These are phyloP conservation scores for Yamadazyma friedrichii DNA, from an alignment of 1,139 yeast genomes.

Conservation along the genomic window DNA sequence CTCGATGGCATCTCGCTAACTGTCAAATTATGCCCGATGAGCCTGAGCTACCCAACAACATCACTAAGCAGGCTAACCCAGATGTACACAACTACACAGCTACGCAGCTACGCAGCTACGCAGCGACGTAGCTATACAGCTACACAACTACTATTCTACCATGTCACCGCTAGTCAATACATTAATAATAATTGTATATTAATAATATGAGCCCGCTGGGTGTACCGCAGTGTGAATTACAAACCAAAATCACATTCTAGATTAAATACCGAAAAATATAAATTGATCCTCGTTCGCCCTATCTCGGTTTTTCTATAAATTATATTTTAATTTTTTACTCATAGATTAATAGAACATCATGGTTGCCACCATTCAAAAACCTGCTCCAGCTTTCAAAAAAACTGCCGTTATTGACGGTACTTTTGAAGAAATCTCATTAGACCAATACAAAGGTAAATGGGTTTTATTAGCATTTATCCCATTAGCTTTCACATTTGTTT, in stretches of 20 bases:
- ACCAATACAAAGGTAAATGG: constrained; percentile 97
- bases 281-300: constrained; percentile 8
- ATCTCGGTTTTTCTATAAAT: neutral
- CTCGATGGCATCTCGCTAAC: too few species aligned
- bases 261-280: constrained; percentile 7
- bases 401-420: constrained; percentile 96
- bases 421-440: constrained; percentile 91
- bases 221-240: constrained; percentile 16
- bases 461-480: constrained; percentile 95
- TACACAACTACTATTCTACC: too few species aligned
- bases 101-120: too few species aligned
- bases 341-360: constrained; percentile 29
- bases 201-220: neutral
- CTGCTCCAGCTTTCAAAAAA: constrained; percentile 94
- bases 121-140: too few species aligned
- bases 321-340: constrained; percentile 1
- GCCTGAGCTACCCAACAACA: too few species aligned
- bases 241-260: constrained; percentile 18
- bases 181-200: too few species aligned
- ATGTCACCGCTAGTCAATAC: too few species aligned
- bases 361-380: constrained; percentile 89
- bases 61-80: too few species aligned
- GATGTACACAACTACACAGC: too few species aligned
- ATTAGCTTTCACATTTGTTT: constrained; percentile 97
- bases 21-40: too few species aligned